Evolutionary conservation across 2,329 filamentous ascomycete species (phyloP), one percentile per base, ranked within the genome.

Genomic region (Trichoderma hamatum): DNA sequence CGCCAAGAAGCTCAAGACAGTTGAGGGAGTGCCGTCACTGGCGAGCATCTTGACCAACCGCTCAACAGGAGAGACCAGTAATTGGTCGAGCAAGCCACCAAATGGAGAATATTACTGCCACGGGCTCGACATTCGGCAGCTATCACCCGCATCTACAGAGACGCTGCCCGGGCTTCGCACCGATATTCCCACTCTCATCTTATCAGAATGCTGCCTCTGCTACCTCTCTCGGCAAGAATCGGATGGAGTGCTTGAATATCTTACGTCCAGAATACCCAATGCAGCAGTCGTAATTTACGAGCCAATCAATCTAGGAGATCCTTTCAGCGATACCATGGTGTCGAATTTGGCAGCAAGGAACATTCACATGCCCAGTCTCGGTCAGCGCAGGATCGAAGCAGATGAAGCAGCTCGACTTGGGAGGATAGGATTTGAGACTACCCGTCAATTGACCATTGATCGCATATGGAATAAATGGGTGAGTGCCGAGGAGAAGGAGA

Each of bases 131-230:
- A 84, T 97, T 6, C 87, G 93, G 60, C 80, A 84, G 13, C 78
- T 95, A 10, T 63, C 73, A 39, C 54, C 65, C 16, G 36, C 72
- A 3, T 54, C 65, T 69, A 39, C 28, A 69, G 26, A 70, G 7
- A 16, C 30, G 0, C 67, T 81, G 1, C 73, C 77, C 0, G 84
- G 84, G 73, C 72, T 88, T 82, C 73, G 86, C 82, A 76, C 80
- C 73, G 74, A 87, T 76, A 28, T 92, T 0, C 93, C 96, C 0
- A 99, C 96, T 0, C 82, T 99, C 10, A 80, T 99, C 28, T 85
- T 99, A 7, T 98, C 95, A 0, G 96, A 99, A 80, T 98, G 96
- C 84, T 99, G 96, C 77, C 86, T 99, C 36, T 93, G 96, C 78
- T 99, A 99, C 76, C 86, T 99, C 1, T 85, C 90, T 10, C 85